Percentiles rank a stretch among this genome's conserved stretches.
These are phyloP conservation scores for Pleurotus citrinopileatus DNA, from an alignment of 768 basidiomycete genomes.

Conservation along the genomic window DNA sequence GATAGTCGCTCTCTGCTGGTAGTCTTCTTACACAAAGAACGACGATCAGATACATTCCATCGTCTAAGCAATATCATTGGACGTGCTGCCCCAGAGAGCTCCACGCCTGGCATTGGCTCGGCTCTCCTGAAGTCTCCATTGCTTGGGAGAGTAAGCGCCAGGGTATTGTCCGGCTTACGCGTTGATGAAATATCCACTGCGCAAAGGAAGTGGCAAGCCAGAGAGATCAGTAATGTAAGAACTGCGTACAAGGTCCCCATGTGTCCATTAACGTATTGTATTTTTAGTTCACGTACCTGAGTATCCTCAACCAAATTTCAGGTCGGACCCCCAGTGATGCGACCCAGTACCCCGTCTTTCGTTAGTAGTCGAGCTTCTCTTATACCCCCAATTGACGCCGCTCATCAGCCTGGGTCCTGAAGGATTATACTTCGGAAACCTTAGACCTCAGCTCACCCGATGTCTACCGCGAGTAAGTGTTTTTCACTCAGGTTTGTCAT, in stretches of 20 bases:
- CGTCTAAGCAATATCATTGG: constrained; percentile 47
- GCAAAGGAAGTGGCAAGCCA: constrained; percentile 80
- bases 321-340: constrained; percentile 93
- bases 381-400: neutral
- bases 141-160: constrained; percentile 50
- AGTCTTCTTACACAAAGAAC: constrained; percentile 71
- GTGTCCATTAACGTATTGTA: neutral
- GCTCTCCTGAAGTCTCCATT: constrained; percentile 50
- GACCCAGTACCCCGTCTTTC: constrained; percentile 91
- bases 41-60: constrained; percentile 57
- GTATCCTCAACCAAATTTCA: constrained; percentile 87
- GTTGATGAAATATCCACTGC: constrained; percentile 66
- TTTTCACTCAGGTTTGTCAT: neutral
- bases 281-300: constrained; percentile 80
- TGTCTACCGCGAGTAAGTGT: constrained; percentile 70
- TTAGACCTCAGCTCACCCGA: constrained; percentile 62
- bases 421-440: constrained; percentile 74
- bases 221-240: constrained; percentile 89
- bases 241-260: neutral
- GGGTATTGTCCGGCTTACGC: constrained; percentile 46
- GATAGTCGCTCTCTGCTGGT: constrained; percentile 86
- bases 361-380: too few species aligned
- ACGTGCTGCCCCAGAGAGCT: constrained; percentile 35
- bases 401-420: constrained; percentile 79
- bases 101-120: constrained; percentile 38